Evolutionary conservation across 257 asterid genomes (phyloP).

Genomic region (Hygrophila difformis): DNA sequence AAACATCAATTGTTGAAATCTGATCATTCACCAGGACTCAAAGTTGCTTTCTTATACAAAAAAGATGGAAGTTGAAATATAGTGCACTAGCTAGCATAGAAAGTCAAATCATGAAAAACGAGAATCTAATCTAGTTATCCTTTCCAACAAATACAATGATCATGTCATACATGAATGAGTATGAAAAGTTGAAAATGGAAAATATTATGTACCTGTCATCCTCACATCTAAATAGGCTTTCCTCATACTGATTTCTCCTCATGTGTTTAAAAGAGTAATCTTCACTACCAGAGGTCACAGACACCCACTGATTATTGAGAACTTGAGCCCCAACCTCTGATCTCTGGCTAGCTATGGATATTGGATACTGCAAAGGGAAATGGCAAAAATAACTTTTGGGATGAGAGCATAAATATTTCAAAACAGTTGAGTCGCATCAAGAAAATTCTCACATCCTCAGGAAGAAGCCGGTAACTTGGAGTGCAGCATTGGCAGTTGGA

Average conservation of each 20-base stretch:
- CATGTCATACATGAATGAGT: not conserved
- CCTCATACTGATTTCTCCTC: constrained; percentile 96
- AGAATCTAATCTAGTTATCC: not conserved
- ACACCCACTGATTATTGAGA: constrained; percentile 88
- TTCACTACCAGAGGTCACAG: constrained; percentile 99
- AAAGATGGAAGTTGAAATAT: not conserved
- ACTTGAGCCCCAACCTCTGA: constrained; percentile 89
- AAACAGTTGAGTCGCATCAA: constrained; percentile 8
- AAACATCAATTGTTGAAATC: constrained; percentile 2
- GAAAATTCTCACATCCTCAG: constrained; percentile 79
- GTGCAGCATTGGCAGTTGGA: constrained; percentile 72
- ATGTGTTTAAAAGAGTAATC: constrained; percentile 97
- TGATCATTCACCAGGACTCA: not conserved
- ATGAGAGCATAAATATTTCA: constrained; percentile 1
- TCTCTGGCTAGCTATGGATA: constrained; percentile 79
- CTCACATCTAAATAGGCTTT: constrained; percentile 96
- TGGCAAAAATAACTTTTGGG: constrained; percentile 8
- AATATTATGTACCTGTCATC: constrained; percentile 67
- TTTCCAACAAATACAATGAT: not conserved
- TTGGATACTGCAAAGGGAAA: constrained; percentile 66
- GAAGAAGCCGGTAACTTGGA: constrained; percentile 97
- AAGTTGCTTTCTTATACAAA: constrained; percentile 2
- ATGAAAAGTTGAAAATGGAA: not conserved
- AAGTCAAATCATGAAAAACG: not conserved
- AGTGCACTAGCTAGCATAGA: constrained; percentile 2